Percentiles rank a stretch among this genome's conserved stretches.
Evolutionary conservation across 2,329 filamentous ascomycete genomes (phyloP).

Genomic region (Cladosporium halotolerans): DNA sequence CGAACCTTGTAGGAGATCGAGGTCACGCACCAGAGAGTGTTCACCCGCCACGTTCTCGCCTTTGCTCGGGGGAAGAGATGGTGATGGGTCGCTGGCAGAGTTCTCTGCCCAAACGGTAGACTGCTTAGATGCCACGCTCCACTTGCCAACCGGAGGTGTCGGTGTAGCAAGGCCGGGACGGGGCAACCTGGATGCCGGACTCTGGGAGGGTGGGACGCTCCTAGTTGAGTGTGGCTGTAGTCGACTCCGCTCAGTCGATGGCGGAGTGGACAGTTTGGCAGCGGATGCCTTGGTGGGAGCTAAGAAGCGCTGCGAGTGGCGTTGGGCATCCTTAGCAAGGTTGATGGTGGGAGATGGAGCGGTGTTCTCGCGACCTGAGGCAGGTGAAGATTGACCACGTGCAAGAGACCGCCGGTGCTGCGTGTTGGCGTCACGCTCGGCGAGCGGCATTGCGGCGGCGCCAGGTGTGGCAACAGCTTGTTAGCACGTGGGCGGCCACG

Average conservation of each 20-base stretch:
- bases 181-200: slow-evolving; percentile 26
- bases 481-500: background rate
- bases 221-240: slow-evolving; percentile 2
- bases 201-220: slow-evolving; percentile 12
- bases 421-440: slow-evolving; percentile 20
- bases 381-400: slow-evolving; percentile 14
- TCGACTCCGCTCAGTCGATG: slow-evolving; percentile 3
- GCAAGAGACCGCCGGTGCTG: slow-evolving; percentile 13
- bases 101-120: no score
- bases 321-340: background rate
- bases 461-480: background rate
- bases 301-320: slow-evolving; percentile 17
- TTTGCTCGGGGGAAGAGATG: background rate
- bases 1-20: background rate
- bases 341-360: background rate
- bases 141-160: slow-evolving; percentile 5
- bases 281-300: slow-evolving; percentile 24
- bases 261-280: slow-evolving; percentile 15
- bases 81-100: background rate
- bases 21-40: background rate
- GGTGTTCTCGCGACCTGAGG: slow-evolving; percentile 16
- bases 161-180: slow-evolving; percentile 16
- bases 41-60: background rate
- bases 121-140: background rate
- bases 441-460: slow-evolving; percentile 18